A percentile compares a stretch with the other conserved stretches of the same genome.
These are phyloP conservation scores for Gentiana straminea DNA, from an alignment of 257 asterid species.

Conservation along the genomic window DNA sequence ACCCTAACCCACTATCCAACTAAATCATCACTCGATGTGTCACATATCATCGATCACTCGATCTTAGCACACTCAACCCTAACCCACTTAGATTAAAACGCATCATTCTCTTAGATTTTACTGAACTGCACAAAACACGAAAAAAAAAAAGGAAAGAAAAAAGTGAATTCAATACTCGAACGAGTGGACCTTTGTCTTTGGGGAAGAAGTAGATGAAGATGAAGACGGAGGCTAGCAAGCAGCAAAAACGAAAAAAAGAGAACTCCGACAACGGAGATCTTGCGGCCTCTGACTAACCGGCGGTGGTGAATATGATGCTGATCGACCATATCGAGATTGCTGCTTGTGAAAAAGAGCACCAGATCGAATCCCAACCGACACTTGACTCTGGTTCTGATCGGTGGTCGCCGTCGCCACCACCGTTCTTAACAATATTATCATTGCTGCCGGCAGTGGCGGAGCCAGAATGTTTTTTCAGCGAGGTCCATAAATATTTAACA, in stretches of 20 bases:
- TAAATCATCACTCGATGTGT: too few relatives aligned
- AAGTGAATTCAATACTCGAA: neutral
- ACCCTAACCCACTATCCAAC: too few relatives aligned
- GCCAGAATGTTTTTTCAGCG: too few relatives aligned
- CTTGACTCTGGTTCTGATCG: slow-evolving; percentile 32
- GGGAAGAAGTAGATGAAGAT: slow-evolving; percentile 58
- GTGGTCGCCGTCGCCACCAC: too few relatives aligned
- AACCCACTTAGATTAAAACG: neutral
- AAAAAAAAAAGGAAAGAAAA: slow-evolving; percentile 3
- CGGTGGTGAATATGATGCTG: slow-evolving; percentile 62
- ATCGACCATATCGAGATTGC: slow-evolving; percentile 34
- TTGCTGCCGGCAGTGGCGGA: slow-evolving; percentile 10
- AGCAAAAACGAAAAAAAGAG: slow-evolving; percentile 40
- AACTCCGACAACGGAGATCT: slow-evolving; percentile 59
- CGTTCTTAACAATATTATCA: slow-evolving; percentile 28
- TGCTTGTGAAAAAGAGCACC: slow-evolving; percentile 32
- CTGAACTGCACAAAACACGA: neutral
- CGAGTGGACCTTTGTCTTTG: slow-evolving; percentile 43
- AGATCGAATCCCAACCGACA: slow-evolving; percentile 38
- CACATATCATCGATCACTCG: too few relatives aligned
- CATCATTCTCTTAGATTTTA: neutral
- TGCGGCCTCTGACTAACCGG: slow-evolving; percentile 48
- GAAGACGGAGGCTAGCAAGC: slow-evolving; percentile 44
- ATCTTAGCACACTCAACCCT: too few relatives aligned
- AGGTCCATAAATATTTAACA: too few relatives aligned